Conservation (phyloP, 345 rosid species). For the Murraya koenigii region DNA sequence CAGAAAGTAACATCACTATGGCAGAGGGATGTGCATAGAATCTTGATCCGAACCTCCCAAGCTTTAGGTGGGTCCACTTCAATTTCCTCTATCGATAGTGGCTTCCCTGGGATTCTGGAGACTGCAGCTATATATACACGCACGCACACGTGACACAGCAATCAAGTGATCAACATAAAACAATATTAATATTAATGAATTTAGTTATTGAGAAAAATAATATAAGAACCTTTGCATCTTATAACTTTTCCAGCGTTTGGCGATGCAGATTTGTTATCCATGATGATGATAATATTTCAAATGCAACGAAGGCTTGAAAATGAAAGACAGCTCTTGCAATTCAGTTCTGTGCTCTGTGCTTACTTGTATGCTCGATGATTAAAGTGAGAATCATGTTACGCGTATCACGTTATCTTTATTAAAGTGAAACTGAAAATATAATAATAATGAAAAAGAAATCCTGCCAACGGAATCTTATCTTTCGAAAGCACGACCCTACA, state of each 20-base stretch:
- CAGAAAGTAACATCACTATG: constrained; percentile 54
- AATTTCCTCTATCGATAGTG: constrained; percentile 57
- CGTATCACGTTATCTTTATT: no score
- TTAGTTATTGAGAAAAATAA: not conserved
- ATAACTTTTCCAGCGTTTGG: constrained; percentile 38
- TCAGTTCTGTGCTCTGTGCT: no score
- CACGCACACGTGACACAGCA: no score
- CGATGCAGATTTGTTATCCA: constrained; percentile 19
- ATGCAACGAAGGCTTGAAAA: no score
- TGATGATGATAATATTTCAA: not conserved
- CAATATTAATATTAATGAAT: not conserved
- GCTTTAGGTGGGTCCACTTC: constrained; percentile 66
- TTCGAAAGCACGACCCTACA: constrained; percentile 16
- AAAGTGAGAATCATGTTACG: no score
- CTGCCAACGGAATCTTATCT: no score
- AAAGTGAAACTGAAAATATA: no score
- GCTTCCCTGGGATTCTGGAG: constrained; percentile 45
- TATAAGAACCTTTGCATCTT: constrained; percentile 49
- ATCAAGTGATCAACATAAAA: no score
- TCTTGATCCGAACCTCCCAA: constrained; percentile 65
- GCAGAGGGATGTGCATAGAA: constrained; percentile 70
- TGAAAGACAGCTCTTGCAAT: no score
- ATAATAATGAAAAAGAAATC: no score
- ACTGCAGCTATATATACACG: constrained; percentile 46
- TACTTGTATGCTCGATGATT: no score